Conservation (phyloP, 1,284 basidiomycete species). For the Leccinum pachyderme region DNA sequence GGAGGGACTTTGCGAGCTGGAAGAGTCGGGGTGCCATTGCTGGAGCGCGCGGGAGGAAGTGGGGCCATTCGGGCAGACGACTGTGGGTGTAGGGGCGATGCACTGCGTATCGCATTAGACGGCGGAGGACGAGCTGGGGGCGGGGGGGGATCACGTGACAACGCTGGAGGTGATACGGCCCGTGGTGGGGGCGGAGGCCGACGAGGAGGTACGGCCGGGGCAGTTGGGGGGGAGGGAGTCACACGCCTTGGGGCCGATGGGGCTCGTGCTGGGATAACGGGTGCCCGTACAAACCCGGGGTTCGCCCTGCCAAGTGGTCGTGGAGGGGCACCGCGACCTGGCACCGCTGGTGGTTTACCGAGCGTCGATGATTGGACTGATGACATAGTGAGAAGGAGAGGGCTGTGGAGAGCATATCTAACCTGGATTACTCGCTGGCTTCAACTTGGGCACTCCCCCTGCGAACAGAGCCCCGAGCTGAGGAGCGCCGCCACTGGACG, state of each 20-base stretch:
- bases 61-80: conserved; percentile 31
- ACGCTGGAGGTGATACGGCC: conserved; percentile 32
- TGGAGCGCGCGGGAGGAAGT: conserved; percentile 27
- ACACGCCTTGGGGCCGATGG: conserved; percentile 24
- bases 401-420: conserved; percentile 22
- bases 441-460: conserved; percentile 88
- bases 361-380: conserved; percentile 62
- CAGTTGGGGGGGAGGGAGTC: conserved; percentile 33
- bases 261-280: conserved; percentile 25
- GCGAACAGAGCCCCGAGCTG: conserved; percentile 86
- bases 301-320: conserved; percentile 34
- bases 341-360: conserved; percentile 67
- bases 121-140: conserved; percentile 29
- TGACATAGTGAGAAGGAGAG: conserved; percentile 15
- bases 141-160: conserved; percentile 29
- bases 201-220: conserved; percentile 38
- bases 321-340: conserved; percentile 45
- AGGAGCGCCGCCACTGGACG: conserved; percentile 55
- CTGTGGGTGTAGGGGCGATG: conserved; percentile 22
- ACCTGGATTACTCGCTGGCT: conserved; percentile 64
- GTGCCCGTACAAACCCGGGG: conserved; percentile 14
- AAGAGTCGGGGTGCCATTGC: conserved; percentile 14
- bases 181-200: conserved; percentile 37
- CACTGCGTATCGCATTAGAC: conserved; percentile 9
- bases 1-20: conserved; percentile 29